Percentiles rank a stretch among this genome's conserved stretches.
These are phyloP conservation scores for Dendrobium huoshanense DNA, from an alignment of 106 monocot species.

Conservation along the genomic window DNA sequence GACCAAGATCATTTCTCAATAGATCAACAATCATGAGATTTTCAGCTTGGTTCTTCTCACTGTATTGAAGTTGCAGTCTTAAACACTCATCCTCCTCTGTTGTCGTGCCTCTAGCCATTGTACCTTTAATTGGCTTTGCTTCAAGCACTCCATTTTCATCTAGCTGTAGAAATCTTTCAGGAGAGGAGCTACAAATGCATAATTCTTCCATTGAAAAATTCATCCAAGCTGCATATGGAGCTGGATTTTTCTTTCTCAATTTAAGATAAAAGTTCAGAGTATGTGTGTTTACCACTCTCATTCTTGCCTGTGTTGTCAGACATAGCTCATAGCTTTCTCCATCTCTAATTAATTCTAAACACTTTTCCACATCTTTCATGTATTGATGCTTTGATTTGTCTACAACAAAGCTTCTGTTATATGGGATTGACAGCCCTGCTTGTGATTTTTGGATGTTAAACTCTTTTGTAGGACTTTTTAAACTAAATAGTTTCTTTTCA, in stretches of 20 bases:
- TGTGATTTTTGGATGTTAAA: conserved; percentile 10
- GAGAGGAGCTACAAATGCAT: conserved; percentile 78
- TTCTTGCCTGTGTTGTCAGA: conserved; percentile 83
- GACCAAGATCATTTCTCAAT: conserved; percentile 82
- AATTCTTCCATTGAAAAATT: conserved; percentile 69
- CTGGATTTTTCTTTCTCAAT: conserved; percentile 78
- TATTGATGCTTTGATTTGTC: conserved; percentile 75
- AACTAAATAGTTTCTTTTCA: conserved; percentile 57
- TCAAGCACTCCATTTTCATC: conserved; percentile 58
- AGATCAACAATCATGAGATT: conserved; percentile 99
- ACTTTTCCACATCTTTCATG: conserved; percentile 61
- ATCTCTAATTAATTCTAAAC: conserved; percentile 70
- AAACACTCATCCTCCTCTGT: conserved; percentile 62
- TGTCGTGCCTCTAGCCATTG: conserved; percentile 71
- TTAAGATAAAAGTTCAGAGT: conserved; percentile 50
- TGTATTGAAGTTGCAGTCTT: conserved; percentile 64
- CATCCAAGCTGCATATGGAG: conserved; percentile 95
- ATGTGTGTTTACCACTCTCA: conserved; percentile 34
- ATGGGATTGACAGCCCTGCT: not conserved
- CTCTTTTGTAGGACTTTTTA: conserved; percentile 27
- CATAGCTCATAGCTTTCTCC: conserved; percentile 97
- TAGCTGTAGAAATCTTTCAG: conserved; percentile 80
- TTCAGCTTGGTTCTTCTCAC: conserved; percentile 95
- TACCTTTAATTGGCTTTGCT: conserved; percentile 98
- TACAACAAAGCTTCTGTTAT: conserved; percentile 33